Percentiles rank a stretch among this genome's conserved stretches.
phyloP scores from a whole-genome alignment of 768 basidiomycete species.

The Astraeus odoratus region DNA sequence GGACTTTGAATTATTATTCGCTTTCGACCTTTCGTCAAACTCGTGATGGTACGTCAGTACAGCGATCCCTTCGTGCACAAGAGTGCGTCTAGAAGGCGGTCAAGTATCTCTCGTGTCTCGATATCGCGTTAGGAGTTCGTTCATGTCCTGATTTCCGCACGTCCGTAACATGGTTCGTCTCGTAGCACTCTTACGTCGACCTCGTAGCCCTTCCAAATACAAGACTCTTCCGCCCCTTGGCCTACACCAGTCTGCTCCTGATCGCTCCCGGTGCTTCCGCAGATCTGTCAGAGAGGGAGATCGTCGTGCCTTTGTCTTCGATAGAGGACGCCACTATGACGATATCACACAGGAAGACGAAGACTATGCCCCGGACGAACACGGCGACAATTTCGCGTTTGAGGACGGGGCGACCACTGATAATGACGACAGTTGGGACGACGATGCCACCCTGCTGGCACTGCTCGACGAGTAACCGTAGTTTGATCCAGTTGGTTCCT shows the following conservation, averaged over 20 bases:
- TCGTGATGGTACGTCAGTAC: not conserved
- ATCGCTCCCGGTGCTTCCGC: not conserved
- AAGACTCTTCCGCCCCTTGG: not conserved
- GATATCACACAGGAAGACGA: not conserved
- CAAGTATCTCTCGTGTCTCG: slow-evolving; percentile 1
- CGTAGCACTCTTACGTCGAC: not conserved
- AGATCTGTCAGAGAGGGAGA: not conserved
- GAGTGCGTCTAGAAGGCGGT: slow-evolving; percentile 1
- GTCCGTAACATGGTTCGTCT: not conserved
- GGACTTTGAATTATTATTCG: slow-evolving; percentile 35
- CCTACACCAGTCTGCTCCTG: not conserved
- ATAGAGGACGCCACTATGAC: too few species aligned
- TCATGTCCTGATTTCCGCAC: not conserved
- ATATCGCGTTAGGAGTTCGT: slow-evolving; percentile 5
- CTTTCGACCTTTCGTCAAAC: slow-evolving; percentile 1
- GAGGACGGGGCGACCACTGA: slow-evolving; percentile 5
- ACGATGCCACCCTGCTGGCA: slow-evolving; percentile 21
- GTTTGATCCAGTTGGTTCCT: not conserved
- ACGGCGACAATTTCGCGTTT: not conserved
- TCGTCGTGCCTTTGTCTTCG: not conserved
- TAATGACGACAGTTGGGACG: slow-evolving; percentile 17
- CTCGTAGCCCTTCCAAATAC: not conserved
- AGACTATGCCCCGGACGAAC: not conserved
- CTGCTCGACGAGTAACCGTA: slow-evolving; percentile 21
- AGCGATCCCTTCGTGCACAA: not conserved